A percentile compares a stretch with the other conserved stretches of the same genome.
Evolutionary conservation across 1,284 basidiomycete genomes (phyloP).

Genomic region (Lignosus rhinocerotis): DNA sequence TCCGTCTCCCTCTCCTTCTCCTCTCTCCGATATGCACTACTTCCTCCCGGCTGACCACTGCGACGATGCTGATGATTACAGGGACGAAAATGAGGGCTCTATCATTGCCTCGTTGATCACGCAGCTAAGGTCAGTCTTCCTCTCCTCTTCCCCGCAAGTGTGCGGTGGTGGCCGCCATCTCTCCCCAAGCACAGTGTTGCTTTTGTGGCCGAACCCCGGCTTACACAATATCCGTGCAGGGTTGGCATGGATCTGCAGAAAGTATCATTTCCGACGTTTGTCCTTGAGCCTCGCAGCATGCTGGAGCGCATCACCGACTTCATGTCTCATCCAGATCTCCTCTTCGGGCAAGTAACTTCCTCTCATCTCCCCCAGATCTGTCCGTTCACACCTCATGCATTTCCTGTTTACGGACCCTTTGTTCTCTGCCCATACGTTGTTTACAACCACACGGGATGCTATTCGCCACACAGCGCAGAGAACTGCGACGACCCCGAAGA

Average conservation of each 20-base stretch:
- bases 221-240: constrained; percentile 39
- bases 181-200: not conserved
- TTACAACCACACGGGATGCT: not conserved
- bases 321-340: constrained; percentile 97
- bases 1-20: constrained; percentile 44
- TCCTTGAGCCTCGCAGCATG: constrained; percentile 92
- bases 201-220: not conserved
- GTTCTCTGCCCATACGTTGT: not conserved
- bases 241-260: constrained; percentile 95
- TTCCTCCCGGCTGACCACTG: constrained; percentile 21
- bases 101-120: constrained; percentile 80
- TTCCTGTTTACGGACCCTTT: constrained; percentile 9
- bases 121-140: constrained; percentile 68
- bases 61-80: constrained; percentile 33
- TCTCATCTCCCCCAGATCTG: constrained; percentile 9
- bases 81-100: constrained; percentile 81
- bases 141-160: not conserved
- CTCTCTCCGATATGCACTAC: constrained; percentile 28
- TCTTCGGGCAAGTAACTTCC: constrained; percentile 78
- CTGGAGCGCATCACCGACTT: constrained; percentile 98
- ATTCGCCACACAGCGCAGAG: constrained; percentile 58
- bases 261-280: constrained; percentile 93
- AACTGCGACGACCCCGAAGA: constrained; percentile 81
- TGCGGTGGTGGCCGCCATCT: not conserved
- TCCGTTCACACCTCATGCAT: constrained; percentile 19